Evolutionary conservation across 306 rosid genomes (phyloP).

Genomic region (Styphnolobium japonicum): DNA sequence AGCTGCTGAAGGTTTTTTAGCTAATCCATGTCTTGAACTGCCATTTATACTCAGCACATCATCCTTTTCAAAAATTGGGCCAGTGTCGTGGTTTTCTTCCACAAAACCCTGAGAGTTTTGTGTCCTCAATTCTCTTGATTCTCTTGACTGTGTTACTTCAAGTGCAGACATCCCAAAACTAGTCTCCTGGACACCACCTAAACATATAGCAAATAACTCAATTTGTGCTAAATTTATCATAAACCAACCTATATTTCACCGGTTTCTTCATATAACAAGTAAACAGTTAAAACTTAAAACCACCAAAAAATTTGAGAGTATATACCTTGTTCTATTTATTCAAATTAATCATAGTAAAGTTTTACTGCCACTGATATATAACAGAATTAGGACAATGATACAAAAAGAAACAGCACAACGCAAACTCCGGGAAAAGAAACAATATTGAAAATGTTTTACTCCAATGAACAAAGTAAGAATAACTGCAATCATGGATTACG

Average conservation of each 20-base stretch:
- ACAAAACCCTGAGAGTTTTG: constrained; percentile 18
- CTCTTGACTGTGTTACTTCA: constrained; percentile 36
- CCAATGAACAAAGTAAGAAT: background rate
- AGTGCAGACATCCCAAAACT: constrained; percentile 34
- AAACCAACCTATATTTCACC: constrained; percentile 8
- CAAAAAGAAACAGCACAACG: background rate
- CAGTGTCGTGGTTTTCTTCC: constrained; percentile 29
- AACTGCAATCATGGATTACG: background rate
- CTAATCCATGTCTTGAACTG: constrained; percentile 36
- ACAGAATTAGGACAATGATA: background rate
- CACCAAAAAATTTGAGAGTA: background rate
- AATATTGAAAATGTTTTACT: background rate
- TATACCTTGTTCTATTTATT: background rate
- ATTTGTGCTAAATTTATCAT: constrained; percentile 19
- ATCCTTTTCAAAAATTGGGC: constrained; percentile 25
- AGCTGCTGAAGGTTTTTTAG: constrained; percentile 26
- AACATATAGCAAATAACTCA: constrained; percentile 38
- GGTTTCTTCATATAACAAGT: constrained; percentile 6
- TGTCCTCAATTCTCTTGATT: constrained; percentile 33
- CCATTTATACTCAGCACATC: constrained; percentile 25
- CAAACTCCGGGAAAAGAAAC: background rate
- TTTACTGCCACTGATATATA: background rate
- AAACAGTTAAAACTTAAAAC: background rate
- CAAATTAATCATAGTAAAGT: background rate
- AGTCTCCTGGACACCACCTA: constrained; percentile 55